Percentiles rank a stretch among this genome's conserved stretches.
These are phyloP conservation scores for Vachellia collinsii DNA, from an alignment of 306 rosid genomes.

Conservation along the genomic window DNA sequence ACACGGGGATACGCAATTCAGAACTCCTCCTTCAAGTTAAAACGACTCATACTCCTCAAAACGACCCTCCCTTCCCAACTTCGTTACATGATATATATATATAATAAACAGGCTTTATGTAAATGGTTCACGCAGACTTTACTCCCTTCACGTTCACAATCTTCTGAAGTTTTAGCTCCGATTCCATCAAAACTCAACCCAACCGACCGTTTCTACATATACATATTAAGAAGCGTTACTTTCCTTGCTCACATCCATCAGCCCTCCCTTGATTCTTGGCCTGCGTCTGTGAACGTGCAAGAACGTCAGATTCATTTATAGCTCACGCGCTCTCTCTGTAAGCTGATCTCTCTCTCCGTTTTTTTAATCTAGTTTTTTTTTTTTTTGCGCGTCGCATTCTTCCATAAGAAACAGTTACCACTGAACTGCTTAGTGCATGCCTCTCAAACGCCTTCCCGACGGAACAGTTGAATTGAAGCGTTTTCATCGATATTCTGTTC, in stretches of 20 bases:
- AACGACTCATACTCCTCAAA: background rate
- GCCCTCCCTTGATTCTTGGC: slow-evolving; percentile 45
- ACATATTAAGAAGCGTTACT: background rate
- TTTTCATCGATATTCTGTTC: background rate
- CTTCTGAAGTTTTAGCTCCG: background rate
- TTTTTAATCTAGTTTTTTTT: background rate
- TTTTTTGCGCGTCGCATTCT: background rate
- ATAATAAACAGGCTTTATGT: background rate
- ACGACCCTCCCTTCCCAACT: background rate
- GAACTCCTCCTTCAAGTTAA: background rate
- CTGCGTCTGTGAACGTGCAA: slow-evolving; percentile 49
- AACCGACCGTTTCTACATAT: background rate
- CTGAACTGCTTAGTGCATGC: slow-evolving; percentile 19
- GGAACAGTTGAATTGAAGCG: slow-evolving; percentile 3
- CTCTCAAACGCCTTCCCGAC: slow-evolving; percentile 36
- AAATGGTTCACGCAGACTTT: background rate
- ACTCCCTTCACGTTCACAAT: background rate
- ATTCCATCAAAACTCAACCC: background rate
- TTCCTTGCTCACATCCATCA: slow-evolving; percentile 40
- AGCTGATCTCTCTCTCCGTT: background rate
- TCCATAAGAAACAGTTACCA: slow-evolving; percentile 25
- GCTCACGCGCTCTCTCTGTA: background rate
- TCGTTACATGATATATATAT: background rate
- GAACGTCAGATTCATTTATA: slow-evolving; percentile 52
- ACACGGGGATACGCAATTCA: slow-evolving; percentile 42